These are phyloP conservation scores for Salix purpurea DNA, from an alignment of 345 rosid species.

Conservation along the genomic window DNA sequence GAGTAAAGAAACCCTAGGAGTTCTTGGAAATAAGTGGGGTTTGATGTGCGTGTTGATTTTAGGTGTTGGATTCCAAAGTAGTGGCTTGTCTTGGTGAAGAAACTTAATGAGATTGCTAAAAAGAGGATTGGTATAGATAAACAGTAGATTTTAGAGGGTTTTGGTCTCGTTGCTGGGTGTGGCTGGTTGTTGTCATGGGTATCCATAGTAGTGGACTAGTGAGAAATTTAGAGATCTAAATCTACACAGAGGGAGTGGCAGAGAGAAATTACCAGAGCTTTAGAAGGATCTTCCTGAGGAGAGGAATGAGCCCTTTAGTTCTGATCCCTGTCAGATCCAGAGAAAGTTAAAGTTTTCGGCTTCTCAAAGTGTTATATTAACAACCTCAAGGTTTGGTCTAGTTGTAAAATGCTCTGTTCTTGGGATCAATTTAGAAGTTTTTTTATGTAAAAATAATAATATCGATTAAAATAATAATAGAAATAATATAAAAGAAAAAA, in stretches of 20 bases:
- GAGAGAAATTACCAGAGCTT: not conserved
- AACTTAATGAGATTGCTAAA: conserved; percentile 39
- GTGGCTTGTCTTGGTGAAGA: conserved; percentile 32
- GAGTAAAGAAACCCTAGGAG: conserved; percentile 19
- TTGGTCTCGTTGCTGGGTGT: conserved; percentile 25
- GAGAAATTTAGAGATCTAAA: not conserved
- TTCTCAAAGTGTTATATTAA: too few species aligned
- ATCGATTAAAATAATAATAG: too few species aligned
- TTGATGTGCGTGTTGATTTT: conserved; percentile 31
- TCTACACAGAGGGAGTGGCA: not conserved
- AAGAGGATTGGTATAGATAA: conserved; percentile 41
- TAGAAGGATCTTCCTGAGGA: not conserved
- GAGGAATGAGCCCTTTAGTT: too few species aligned
- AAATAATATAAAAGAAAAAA: too few species aligned
- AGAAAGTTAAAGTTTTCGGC: too few species aligned
- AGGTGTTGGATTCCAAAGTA: conserved; percentile 33
- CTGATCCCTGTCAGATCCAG: too few species aligned
- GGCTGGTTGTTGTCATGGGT: conserved; percentile 11
- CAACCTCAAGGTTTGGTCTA: too few species aligned
- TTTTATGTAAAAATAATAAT: too few species aligned
- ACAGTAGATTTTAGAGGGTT: conserved; percentile 28
- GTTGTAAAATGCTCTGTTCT: too few species aligned
- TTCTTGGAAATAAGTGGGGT: conserved; percentile 29
- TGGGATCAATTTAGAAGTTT: too few species aligned
- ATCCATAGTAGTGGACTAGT: conserved; percentile 15